phyloP scores from a whole-genome alignment of 441 rosid species.

The Euphorbia neoarborescens region DNA sequence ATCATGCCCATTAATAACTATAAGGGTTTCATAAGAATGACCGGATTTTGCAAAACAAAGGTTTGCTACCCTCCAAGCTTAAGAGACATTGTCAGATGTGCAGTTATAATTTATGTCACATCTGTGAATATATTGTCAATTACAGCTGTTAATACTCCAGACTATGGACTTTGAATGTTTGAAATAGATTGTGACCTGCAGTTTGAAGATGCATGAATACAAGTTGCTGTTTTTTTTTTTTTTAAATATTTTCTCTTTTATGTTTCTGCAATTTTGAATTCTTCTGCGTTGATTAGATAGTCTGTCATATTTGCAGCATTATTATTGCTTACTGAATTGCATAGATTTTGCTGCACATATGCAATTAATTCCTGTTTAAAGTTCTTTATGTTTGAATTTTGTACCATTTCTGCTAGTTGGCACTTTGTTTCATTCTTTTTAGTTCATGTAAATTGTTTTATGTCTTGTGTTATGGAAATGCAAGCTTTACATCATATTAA shows the following conservation, averaged over 20 bases:
- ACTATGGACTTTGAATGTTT: not conserved
- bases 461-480: not conserved
- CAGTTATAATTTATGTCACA: not conserved
- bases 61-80: conserved; percentile 26
- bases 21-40: conserved; percentile 91
- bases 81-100: not conserved
- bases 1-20: conserved; percentile 95
- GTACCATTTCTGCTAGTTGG: not conserved
- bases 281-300: not conserved
- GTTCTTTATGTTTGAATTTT: not conserved
- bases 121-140: not conserved
- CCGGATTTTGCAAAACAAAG: conserved; percentile 97
- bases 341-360: not conserved
- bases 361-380: not conserved
- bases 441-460: not conserved
- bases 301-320: conserved; percentile 1
- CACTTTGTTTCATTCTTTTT: not conserved
- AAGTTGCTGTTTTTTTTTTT: not conserved
- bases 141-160: not conserved
- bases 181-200: not conserved
- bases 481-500: not conserved
- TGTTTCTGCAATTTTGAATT: not conserved
- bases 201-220: not conserved
- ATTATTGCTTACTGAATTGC: not conserved
- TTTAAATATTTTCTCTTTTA: too few species aligned